These are phyloP conservation scores for Tulasnella sp. DNA, from an alignment of 768 basidiomycete species.

Conservation along the genomic window DNA sequence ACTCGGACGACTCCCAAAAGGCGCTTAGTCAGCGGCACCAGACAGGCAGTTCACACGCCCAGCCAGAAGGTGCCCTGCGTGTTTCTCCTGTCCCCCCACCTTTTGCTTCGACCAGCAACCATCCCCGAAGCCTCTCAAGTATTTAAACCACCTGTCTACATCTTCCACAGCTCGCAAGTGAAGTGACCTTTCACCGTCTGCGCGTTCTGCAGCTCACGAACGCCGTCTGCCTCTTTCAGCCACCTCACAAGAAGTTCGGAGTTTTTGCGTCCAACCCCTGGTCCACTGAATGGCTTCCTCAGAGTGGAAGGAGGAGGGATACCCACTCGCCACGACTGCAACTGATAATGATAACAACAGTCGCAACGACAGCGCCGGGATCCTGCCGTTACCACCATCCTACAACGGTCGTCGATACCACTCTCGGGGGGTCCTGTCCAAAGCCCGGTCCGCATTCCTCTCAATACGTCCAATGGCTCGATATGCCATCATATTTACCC, in stretches of 20 bases:
- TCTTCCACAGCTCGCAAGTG: not conserved
- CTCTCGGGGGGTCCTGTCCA: not conserved
- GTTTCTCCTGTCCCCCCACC: not conserved
- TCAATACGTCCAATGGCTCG: not conserved
- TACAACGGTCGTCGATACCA: not conserved
- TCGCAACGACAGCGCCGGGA: not conserved
- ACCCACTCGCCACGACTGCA: slow-evolving; percentile 1
- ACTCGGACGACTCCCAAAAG: not conserved
- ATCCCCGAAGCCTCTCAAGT: not conserved
- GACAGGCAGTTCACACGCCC: not conserved
- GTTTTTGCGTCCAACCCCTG: not conserved
- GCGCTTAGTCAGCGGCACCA: not conserved
- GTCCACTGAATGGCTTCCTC: not conserved
- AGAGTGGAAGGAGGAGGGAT: not conserved
- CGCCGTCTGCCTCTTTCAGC: not conserved
- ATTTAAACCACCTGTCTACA: not conserved
- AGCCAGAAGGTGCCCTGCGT: not conserved
- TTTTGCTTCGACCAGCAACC: not conserved
- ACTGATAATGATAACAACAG: not conserved
- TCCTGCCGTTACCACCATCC: not conserved
- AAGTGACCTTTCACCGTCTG: not conserved
- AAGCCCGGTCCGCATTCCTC: not conserved
- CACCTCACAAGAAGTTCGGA: not conserved
- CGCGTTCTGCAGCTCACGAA: not conserved
- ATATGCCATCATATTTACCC: not conserved